Evolutionary conservation across 2,329 filamentous ascomycete species (phyloP), one percentile per base, ranked within the genome.

Genomic region (Diaporthe citriasiana): DNA sequence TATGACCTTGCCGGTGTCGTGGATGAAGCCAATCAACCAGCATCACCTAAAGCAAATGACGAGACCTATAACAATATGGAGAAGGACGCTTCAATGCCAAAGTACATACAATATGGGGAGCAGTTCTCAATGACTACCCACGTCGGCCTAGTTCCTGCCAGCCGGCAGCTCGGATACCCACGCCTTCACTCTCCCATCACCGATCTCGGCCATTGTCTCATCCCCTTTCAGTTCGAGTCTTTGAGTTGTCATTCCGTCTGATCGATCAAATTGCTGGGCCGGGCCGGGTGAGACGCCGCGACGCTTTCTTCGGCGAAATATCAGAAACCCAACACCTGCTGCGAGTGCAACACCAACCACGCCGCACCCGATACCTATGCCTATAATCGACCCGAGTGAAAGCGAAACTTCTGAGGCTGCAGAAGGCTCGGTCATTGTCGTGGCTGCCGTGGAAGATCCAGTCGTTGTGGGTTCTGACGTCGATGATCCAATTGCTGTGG

Each of bases 81-180:
- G n/a, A n/a, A n/a, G n/a, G n/a, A n/a, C n/a, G n/a, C n/a, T n/a
- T 40, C 6, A 4, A 40, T 40, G 13, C 38, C 38, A 40, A 40
- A 4, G 38, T 9, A 40, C 38, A 40, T 40, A 8, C 38, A 40
- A 40, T 13, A 40, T 13, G 13, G 38, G 3, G 38, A 9, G 38
- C 6, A 4, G 13, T 40, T 8, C 13, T 40, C 38, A 40, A 9
- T 40, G 38, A 40, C 13, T 40, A 40, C 6, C 13, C 6, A n/a
- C n/a, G n/a, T n/a, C n/a, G n/a, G n/a, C n/a, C n/a, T n/a, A n/a
- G n/a, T n/a, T n/a, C n/a, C n/a, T n/a, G n/a, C n/a, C n/a, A n/a
- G 56, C 56, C 9, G 56, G 56, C 35, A 59, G 56, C 56, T 59
- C 56, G 56, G 56, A 59, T 22, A 30, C 22, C 33, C 33, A 57